Evolutionary conservation across 2,329 filamentous ascomycete genomes (phyloP), one percentile per base, ranked within the genome.

Genomic region (Dothistroma septosporum): DNA sequence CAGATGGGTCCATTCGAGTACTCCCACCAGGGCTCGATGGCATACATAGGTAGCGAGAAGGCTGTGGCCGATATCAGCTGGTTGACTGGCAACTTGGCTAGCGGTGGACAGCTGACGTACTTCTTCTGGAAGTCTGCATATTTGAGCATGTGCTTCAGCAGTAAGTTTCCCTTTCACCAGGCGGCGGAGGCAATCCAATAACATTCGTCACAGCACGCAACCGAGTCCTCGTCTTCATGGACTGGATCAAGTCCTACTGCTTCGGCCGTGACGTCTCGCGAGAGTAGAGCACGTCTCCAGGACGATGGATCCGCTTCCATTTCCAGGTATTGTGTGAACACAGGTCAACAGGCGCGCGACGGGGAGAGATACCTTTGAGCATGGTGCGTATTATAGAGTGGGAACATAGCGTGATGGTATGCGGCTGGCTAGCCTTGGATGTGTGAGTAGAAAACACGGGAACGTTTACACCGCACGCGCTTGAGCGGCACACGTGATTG

Each of bases 131-230:
- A 92, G 76, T 95, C 90, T 74, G 94, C 93, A 58, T 99, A 99
- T 78, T 82, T 99, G 76, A 97, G 91, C 83, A 99, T 99, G 94
- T 97, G 93, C 86, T 99, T 99, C 78, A 97, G 92, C 87, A 92
- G 91, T 94, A 85, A 87, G 91, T 64, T 53, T n/a, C 24, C 19
- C 31, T 21, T 0, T 28, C 21, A 12, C 4, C 47, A 49, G 49
- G 53, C 57, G 44, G 56, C 12, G 59, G 21, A 55, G 22, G 8
- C 19, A 3, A 46, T 8, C n/a, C 41, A 33, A 69, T 70, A 60
- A 73, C 63, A 12, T 57, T 16, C 59, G 46, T 56, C 28, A 37
- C 64, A 95, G 91, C 91, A 64, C 91, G 94, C 71, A 99, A 99
- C 82, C 88, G 94, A 75, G 85, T 97, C 70, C 85, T 99, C 55